These are phyloP conservation scores for Microstroma glucosiphilum DNA, from an alignment of 1,284 basidiomycete genomes.

Conservation along the genomic window DNA sequence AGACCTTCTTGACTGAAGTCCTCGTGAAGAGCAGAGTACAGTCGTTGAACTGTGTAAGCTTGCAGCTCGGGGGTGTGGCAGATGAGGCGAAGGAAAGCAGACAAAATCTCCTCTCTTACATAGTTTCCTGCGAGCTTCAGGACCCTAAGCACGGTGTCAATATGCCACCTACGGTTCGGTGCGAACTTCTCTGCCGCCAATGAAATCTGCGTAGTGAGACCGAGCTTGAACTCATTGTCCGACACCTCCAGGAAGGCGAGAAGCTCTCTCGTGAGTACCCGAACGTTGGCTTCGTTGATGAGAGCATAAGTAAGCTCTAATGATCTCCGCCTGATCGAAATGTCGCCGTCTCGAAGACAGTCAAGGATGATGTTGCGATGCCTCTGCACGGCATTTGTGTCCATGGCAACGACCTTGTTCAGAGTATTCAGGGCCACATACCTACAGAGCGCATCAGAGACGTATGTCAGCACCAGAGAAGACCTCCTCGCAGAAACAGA, in stretches of 20 bases:
- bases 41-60: slow-evolving; percentile 85
- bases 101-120: slow-evolving; percentile 91
- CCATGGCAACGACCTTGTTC: slow-evolving; percentile 96
- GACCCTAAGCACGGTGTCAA: slow-evolving; percentile 90
- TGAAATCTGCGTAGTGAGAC: slow-evolving; percentile 95
- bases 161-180: slow-evolving; percentile 98
- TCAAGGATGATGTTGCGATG: slow-evolving; percentile 97
- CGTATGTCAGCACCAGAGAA: slow-evolving; percentile 9
- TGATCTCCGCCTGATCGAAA: slow-evolving; percentile 92
- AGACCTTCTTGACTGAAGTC: slow-evolving; percentile 96
- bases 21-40: slow-evolving; percentile 76
- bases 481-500: neutral
- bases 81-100: slow-evolving; percentile 89
- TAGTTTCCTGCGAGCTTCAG: slow-evolving; percentile 93
- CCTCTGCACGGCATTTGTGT: slow-evolving; percentile 95
- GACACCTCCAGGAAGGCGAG: slow-evolving; percentile 95
- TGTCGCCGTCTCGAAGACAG: slow-evolving; percentile 95
- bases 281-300: slow-evolving; percentile 91
- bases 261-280: slow-evolving; percentile 83
- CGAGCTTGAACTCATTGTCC: slow-evolving; percentile 97
- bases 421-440: slow-evolving; percentile 98
- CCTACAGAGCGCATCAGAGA: slow-evolving; percentile 53
- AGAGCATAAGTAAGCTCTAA: slow-evolving; percentile 95
- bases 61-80: slow-evolving; percentile 96
- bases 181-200: slow-evolving; percentile 93